A percentile compares a stretch with the other conserved stretches of the same genome.
These are phyloP conservation scores for Chenopodium quinoa DNA, from an alignment of 148 eudicot genomes.

Conservation along the genomic window DNA sequence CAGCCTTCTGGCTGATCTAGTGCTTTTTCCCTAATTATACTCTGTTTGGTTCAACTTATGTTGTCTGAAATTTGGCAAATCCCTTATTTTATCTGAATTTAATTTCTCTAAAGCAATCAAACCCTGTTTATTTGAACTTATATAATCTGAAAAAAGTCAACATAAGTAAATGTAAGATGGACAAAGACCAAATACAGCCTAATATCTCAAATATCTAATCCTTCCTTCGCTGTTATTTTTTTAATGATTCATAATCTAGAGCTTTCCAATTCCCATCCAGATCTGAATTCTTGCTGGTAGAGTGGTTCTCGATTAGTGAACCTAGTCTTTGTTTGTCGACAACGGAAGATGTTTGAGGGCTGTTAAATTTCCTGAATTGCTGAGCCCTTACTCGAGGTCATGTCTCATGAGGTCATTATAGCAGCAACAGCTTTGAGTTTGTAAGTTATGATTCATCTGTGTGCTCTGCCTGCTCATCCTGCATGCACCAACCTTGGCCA, in stretches of 20 bases:
- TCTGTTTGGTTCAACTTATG: no score
- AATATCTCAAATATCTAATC: not conserved
- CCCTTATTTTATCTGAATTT: no score
- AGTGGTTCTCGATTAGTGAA: not conserved
- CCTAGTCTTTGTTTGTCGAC: not conserved
- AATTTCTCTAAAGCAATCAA: no score
- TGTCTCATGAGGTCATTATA: not conserved
- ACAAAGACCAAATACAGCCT: not conserved
- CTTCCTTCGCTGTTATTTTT: not conserved
- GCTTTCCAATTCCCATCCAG: not conserved
- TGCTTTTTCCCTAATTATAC: no score
- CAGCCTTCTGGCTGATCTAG: not conserved
- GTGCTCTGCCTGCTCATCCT: not conserved
- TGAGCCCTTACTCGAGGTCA: not conserved
- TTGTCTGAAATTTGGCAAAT: no score
- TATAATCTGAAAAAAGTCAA: no score
- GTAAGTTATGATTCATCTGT: not conserved
- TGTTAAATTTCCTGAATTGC: not conserved
- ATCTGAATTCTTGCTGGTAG: not conserved
- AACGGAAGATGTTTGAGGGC: not conserved
- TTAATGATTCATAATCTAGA: not conserved
- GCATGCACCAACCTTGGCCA: not conserved
- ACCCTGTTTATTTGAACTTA: no score
- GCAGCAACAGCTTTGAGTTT: not conserved
- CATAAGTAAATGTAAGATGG: no score